Conservation (phyloP, 371 early-diverging fungal genomes). For the Mucor velutinosus region DNA sequence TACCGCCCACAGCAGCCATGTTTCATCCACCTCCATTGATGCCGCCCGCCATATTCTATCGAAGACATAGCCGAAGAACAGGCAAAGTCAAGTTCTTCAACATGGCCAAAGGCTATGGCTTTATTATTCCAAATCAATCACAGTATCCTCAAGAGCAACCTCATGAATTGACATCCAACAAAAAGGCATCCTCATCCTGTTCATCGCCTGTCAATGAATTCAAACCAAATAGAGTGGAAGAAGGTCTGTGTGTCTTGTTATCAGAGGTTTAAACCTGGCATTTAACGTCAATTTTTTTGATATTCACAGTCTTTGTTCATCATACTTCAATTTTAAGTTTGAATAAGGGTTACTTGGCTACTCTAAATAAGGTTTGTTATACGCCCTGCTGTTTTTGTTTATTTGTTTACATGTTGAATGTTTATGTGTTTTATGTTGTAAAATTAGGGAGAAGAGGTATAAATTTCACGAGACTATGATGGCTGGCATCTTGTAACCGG, state of each 20-base stretch:
- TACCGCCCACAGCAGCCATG: background rate
- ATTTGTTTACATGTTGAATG: background rate
- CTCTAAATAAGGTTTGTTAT: slow-evolving; percentile 7
- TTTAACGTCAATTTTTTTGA: background rate
- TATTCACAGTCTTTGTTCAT: slow-evolving; percentile 10
- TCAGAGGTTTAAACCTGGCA: background rate
- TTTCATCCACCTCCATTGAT: background rate
- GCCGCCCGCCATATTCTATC: background rate
- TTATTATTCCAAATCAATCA: slow-evolving; percentile 3
- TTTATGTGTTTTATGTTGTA: slow-evolving; percentile 2
- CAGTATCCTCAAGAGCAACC: background rate
- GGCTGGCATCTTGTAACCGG: background rate
- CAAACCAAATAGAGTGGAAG: background rate
- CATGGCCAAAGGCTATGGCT: slow-evolving; percentile 6
- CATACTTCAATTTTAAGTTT: slow-evolving; percentile 5
- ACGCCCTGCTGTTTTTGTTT: background rate
- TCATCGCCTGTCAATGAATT: background rate
- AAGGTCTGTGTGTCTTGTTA: background rate
- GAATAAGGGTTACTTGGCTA: background rate
- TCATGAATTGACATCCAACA: background rate
- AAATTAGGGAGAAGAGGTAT: slow-evolving; percentile 12
- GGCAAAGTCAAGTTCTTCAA: slow-evolving; percentile 14
- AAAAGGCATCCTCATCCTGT: background rate
- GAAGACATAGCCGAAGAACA: background rate
- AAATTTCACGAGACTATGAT: background rate